These are phyloP conservation scores for Gracilaria gracilis DNA, from an alignment of 23 red algal species.

Conservation along the genomic window DNA sequence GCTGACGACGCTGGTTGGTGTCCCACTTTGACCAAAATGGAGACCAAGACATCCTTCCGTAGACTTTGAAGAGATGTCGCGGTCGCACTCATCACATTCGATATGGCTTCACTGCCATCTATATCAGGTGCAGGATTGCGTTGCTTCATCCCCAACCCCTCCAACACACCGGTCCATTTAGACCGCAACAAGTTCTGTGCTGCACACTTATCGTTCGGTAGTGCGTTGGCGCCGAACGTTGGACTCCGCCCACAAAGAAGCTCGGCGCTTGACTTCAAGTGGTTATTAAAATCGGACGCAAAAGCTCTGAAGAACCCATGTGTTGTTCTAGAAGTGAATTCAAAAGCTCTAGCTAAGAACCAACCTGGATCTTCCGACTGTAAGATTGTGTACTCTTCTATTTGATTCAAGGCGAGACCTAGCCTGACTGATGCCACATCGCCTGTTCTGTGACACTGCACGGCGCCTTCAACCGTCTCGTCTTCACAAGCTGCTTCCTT, in stretches of 20 bases:
- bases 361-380: slow-evolving; percentile 45
- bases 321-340: slow-evolving; percentile 26
- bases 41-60: background rate
- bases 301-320: slow-evolving; percentile 6
- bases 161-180: background rate
- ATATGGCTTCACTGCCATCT: background rate
- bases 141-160: background rate
- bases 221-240: background rate
- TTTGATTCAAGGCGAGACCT: background rate
- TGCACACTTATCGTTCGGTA: background rate
- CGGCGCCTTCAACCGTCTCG: background rate
- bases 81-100: background rate
- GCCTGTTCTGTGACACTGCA: background rate
- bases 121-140: background rate
- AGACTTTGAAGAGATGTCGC: background rate
- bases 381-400: background rate
- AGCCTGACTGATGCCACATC: background rate
- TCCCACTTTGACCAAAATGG: background rate
- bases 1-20: background rate
- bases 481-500: background rate
- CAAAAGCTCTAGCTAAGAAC: slow-evolving; percentile 36
- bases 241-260: background rate
- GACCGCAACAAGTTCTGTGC: background rate
- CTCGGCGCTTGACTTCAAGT: background rate
- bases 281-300: background rate